Base-by-base conservation (phyloP, 2,329 filamentous ascomycete species). In the Xylaria sp. region DNA sequence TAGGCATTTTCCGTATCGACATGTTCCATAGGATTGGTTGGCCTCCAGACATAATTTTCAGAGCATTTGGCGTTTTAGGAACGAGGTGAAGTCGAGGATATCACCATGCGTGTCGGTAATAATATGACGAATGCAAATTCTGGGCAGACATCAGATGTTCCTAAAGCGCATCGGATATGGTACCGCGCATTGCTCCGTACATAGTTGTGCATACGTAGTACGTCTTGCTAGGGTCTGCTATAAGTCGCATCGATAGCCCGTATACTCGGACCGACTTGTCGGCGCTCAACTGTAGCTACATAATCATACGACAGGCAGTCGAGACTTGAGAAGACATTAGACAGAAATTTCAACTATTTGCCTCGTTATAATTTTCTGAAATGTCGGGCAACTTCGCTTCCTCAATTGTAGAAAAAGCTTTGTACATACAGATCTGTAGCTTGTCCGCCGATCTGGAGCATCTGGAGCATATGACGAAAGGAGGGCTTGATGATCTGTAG, bases 1-100 rank as follows among this genome's bases (percentile, higher is more conserved):
- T n/a, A n/a, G n/a, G n/a, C n/a, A n/a, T n/a, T n/a, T n/a, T n/a
- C n/a, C n/a, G n/a, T n/a, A n/a, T n/a, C n/a, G n/a, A 8, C 19
- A 16, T 34, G 17, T 56, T 43, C 48, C 47, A 59, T 59, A 57
- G 57, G 57, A 16, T 55, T 41, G 44, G 38, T 39, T 54, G 34
- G 39, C 24, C n/a, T n/a, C n/a, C n/a, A n/a, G n/a, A n/a, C n/a
- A n/a, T n/a, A n/a, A n/a, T n/a, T n/a, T n/a, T n/a, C n/a, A n/a
- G n/a, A n/a, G n/a, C n/a, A n/a, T n/a, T n/a, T n/a, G n/a, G n/a
- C n/a, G n/a, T n/a, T n/a, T n/a, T n/a, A n/a, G n/a, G n/a, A 11
- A 26, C 11, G 24, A 11, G 5, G 24, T 40, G 39, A 37, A 39
- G 17, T 26, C n/a, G 39, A 39, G 47, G 50, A 50, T 18, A 46